Evolutionary conservation across 805 yeast species (phyloP), one percentile per base, ranked within the genome.

Genomic region (Blastobotrys attinorum): DNA sequence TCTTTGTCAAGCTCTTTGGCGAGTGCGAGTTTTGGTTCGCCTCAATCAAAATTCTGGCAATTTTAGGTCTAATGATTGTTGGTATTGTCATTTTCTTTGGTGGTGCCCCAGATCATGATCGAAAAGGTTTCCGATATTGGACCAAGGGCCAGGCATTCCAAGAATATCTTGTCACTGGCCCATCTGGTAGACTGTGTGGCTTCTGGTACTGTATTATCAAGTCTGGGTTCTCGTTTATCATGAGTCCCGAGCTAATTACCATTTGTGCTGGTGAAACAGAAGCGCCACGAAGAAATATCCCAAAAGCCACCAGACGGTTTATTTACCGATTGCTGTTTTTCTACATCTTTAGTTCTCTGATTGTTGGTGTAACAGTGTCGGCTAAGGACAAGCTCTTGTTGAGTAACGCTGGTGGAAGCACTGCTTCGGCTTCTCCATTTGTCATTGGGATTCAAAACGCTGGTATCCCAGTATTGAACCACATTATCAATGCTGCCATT

Each of bases 211-310:
- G 88, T 1, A 62, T 79, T 4, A 63, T 80, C 40, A 76, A 82
- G 23, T 79, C 87, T 0, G 71, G 87, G 0, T 85, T 82, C 63
- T 83, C 92, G 0, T 85, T 81, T 55, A 78, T 83, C 46, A 90
- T 94, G 0, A 81, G 87, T 1, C 69, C 79, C 44, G 95, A 85
- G 52, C 79, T 83, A 61, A 87, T 86, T n/a, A 77, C 85, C 47
- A 78, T 85, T 46, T 89, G 92, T 1, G 87, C 90, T 2, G 84
- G 89, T 62, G 95, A 85, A 60, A 83, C 90, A 15, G 72, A 79
- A 47, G 79, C 83, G 46, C 95, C 95, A 4, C 68, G 92, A 50
- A 75, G 73, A 48, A 80, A 89, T 0, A 70, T 85, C 22, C 94
- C 94, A 4, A 73, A 79, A 23, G 90, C 92, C 1, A 83, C 89